phyloP scores from a whole-genome alignment of 1,284 basidiomycete species.

The Dichomitus squalens region DNA sequence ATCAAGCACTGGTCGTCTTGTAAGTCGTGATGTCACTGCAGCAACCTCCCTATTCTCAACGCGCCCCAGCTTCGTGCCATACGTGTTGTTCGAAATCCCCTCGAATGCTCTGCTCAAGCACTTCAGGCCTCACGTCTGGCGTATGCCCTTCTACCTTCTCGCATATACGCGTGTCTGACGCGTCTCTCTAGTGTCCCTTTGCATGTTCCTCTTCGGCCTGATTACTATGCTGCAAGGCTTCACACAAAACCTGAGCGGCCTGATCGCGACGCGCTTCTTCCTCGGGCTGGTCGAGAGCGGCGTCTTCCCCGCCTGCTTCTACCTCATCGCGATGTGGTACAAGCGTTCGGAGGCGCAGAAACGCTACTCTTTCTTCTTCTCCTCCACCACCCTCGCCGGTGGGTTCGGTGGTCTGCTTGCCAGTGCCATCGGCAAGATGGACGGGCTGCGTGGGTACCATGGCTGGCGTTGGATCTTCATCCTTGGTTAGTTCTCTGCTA shows the following conservation, averaged over 20 bases:
- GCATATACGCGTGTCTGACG: background rate
- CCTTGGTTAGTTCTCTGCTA: conserved; percentile 38
- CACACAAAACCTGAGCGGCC: conserved; percentile 36
- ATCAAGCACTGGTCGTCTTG: conserved; percentile 36
- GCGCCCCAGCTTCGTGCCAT: conserved; percentile 32
- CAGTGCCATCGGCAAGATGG: conserved; percentile 39
- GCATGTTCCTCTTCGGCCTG: conserved; percentile 40
- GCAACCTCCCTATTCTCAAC: background rate
- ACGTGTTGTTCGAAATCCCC: conserved; percentile 36
- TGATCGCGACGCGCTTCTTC: conserved; percentile 42
- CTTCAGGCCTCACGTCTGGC: conserved; percentile 36
- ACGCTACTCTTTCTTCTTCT: conserved; percentile 41
- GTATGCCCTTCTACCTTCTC: conserved; percentile 20
- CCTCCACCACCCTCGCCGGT: conserved; percentile 36
- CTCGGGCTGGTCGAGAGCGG: conserved; percentile 37
- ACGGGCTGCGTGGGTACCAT: conserved; percentile 33
- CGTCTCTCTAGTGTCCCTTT: conserved; percentile 28
- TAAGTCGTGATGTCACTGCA: conserved; percentile 14
- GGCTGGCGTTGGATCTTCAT: conserved; percentile 46
- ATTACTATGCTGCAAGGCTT: conserved; percentile 38
- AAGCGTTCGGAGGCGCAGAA: conserved; percentile 40
- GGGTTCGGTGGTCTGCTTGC: conserved; percentile 39
- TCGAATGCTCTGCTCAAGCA: conserved; percentile 35
- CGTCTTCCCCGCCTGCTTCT: conserved; percentile 38
- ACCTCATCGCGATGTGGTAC: conserved; percentile 42